These are phyloP conservation scores for Pyronema omphalodes DNA, from an alignment of 495 filamentous ascomycete genomes.

Conservation along the genomic window DNA sequence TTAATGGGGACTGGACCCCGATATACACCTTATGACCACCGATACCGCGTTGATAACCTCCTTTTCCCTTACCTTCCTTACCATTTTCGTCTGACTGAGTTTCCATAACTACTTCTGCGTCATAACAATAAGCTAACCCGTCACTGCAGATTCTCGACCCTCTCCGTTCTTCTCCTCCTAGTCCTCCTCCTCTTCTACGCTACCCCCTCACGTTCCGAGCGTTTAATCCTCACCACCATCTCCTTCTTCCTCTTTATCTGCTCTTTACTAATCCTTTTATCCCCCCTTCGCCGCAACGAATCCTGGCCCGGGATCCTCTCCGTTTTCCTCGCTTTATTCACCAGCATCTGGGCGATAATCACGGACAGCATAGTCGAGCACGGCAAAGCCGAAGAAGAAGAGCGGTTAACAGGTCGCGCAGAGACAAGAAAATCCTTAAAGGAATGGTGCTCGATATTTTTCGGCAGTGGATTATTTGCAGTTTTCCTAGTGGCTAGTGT, in stretches of 20 bases:
- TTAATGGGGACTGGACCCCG: no score
- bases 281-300: conserved; percentile 68
- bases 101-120: conserved; percentile 11
- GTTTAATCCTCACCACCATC: conserved; percentile 46
- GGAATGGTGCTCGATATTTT: conserved; percentile 70
- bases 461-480: conserved; percentile 49
- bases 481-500: conserved; percentile 45
- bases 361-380: conserved; percentile 58
- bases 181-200: conserved; percentile 73
- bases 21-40: no score
- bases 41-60: no score
- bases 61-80: no score
- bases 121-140: no score
- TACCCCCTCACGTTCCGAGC: conserved; percentile 57
- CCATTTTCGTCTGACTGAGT: neutral
- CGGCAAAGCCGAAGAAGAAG: conserved; percentile 83
- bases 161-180: conserved; percentile 53
- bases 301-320: conserved; percentile 76
- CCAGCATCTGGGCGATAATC: conserved; percentile 38
- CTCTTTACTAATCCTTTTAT: no score
- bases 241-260: conserved; percentile 59
- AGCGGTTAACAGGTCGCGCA: conserved; percentile 72
- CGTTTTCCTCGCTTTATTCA: conserved; percentile 54
- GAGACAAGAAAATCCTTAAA: conserved; percentile 64
- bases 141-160: conserved; percentile 42